Evolutionary conservation across 768 basidiomycete genomes (phyloP).

Genomic region (Lentinula sp.): DNA sequence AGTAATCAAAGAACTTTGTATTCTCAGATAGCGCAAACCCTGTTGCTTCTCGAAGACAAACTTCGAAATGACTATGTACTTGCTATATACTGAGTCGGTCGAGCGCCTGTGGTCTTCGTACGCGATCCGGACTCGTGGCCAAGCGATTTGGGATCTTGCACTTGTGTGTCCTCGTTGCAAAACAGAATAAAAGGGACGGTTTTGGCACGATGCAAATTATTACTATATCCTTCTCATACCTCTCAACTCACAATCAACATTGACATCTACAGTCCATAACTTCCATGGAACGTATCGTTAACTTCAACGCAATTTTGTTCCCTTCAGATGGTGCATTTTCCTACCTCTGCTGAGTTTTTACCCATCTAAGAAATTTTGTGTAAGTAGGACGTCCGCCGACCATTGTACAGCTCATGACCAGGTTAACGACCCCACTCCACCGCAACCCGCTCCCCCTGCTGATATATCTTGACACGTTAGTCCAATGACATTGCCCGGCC

Average conservation of each 20-base stretch:
- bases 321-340: constrained; percentile 52
- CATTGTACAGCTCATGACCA: constrained; percentile 70
- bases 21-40: background rate
- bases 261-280: background rate
- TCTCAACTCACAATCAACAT: background rate
- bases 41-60: background rate
- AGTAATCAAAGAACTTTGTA: background rate
- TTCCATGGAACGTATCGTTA: constrained; percentile 55
- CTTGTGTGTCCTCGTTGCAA: background rate
- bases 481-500: constrained; percentile 36
- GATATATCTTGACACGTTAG: constrained; percentile 17
- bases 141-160: background rate
- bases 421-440: constrained; percentile 25
- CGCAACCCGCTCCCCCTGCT: background rate
- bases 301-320: constrained; percentile 71
- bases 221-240: background rate
- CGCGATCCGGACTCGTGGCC: background rate
- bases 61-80: background rate
- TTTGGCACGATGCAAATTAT: background rate
- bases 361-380: background rate
- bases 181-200: background rate
- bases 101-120: background rate
- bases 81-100: background rate
- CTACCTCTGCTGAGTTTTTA: constrained; percentile 5
- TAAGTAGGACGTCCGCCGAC: constrained; percentile 58